phyloP scores from a whole-genome alignment of 495 filamentous ascomycete genomes.

The Aspergillus sparsus region DNA sequence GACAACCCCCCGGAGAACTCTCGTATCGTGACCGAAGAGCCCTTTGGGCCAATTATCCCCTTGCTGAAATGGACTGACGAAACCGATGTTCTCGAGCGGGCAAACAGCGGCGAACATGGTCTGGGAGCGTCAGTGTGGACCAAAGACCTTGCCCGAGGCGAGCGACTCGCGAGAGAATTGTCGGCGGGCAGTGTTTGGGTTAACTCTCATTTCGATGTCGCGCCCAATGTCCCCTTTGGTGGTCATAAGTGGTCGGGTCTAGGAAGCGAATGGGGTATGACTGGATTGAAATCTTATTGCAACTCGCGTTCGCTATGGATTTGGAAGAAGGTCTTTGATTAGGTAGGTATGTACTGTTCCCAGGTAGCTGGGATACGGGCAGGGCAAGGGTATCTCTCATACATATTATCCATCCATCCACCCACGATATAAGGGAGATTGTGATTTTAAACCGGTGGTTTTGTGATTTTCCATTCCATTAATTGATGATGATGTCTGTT shows the following conservation, averaged over 20 bases:
- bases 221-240: conserved; percentile 57
- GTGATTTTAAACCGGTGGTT: too few relatives aligned
- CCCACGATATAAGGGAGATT: not conserved
- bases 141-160: conserved; percentile 51
- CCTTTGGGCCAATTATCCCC: conserved; percentile 58
- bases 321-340: conserved; percentile 17
- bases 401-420: too few relatives aligned
- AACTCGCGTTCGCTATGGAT: conserved; percentile 51
- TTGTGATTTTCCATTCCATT: too few relatives aligned
- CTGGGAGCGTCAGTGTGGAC: conserved; percentile 61
- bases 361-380: too few relatives aligned
- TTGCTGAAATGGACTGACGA: conserved; percentile 57
- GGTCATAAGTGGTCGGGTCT: conserved; percentile 69
- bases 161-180: conserved; percentile 51
- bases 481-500: too few relatives aligned
- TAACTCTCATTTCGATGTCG: conserved; percentile 51
- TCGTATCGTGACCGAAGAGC: conserved; percentile 49
- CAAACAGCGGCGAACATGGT: conserved; percentile 57
- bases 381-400: too few relatives aligned
- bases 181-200: conserved; percentile 61
- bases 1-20: conserved; percentile 58
- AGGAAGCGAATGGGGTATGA: conserved; percentile 62
- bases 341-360: not conserved
- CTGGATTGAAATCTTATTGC: conserved; percentile 59
- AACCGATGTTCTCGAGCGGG: conserved; percentile 56